Evolutionary conservation across 106 monocot genomes (phyloP).

Genomic region (Ottelia alismoides): DNA sequence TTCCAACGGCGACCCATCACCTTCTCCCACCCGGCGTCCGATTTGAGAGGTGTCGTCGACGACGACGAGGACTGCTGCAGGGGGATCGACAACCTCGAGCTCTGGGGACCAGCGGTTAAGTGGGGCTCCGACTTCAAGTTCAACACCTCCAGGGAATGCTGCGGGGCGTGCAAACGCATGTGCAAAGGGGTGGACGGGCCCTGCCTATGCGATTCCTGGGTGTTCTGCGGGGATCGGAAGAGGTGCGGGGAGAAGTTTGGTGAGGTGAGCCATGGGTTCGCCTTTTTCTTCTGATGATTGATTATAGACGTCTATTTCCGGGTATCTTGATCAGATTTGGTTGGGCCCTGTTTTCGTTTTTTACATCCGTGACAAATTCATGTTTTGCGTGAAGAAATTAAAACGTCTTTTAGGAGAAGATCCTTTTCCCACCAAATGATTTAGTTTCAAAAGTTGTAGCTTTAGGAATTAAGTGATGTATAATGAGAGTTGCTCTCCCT

Average conservation of each 20-base stretch:
- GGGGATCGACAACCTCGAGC: slow-evolving; percentile 59
- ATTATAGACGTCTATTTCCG: too few relatives aligned
- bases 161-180: slow-evolving; percentile 76
- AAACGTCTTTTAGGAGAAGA: too few relatives aligned
- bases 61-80: slow-evolving; percentile 52
- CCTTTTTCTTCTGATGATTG: neutral
- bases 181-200: slow-evolving; percentile 44
- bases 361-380: too few relatives aligned
- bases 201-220: slow-evolving; percentile 92
- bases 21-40: neutral
- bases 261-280: slow-evolving; percentile 25
- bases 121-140: slow-evolving; percentile 77
- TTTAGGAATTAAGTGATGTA: too few relatives aligned
- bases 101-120: slow-evolving; percentile 83
- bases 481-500: too few relatives aligned
- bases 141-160: slow-evolving; percentile 56
- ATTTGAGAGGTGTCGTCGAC: neutral
- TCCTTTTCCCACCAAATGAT: too few relatives aligned
- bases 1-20: slow-evolving; percentile 4
- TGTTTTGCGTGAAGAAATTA: too few relatives aligned
- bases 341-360: too few relatives aligned
- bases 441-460: too few relatives aligned
- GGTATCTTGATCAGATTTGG: too few relatives aligned
- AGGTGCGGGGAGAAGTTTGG: slow-evolving; percentile 68
- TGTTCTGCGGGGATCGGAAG: slow-evolving; percentile 75